A percentile compares a stretch with the other conserved stretches of the same genome.
phyloP scores from a whole-genome alignment of 805 yeast genomes.

The Candida ortonii region DNA sequence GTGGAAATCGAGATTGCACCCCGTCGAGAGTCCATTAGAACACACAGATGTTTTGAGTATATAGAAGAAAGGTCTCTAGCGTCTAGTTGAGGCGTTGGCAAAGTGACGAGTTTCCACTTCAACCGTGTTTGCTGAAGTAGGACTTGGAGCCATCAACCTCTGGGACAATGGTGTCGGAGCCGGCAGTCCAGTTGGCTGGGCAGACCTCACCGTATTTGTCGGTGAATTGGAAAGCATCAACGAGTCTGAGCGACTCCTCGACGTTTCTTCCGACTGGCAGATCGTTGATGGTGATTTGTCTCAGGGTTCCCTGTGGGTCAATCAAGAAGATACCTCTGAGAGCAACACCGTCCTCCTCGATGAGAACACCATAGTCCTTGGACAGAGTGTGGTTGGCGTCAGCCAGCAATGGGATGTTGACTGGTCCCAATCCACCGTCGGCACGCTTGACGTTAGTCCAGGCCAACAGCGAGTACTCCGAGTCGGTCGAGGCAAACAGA shows the following conservation, averaged over 20 bases:
- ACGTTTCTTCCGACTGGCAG: slow-evolving; percentile 99
- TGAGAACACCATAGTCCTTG: slow-evolving; percentile 94
- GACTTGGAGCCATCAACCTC: slow-evolving; percentile 74
- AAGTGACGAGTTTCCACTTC: too few species aligned
- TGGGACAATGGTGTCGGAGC: slow-evolving; percentile 89
- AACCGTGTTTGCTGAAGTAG: slow-evolving; percentile 59
- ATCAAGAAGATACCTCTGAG: slow-evolving; percentile 97
- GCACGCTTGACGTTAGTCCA: slow-evolving; percentile 97
- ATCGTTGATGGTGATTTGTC: slow-evolving; percentile 98
- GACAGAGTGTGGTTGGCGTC: slow-evolving; percentile 96
- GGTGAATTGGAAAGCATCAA: slow-evolving; percentile 99
- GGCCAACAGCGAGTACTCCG: slow-evolving; percentile 94
- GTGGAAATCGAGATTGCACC: too few species aligned
- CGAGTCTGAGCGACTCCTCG: slow-evolving; percentile 94
- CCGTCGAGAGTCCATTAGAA: too few species aligned
- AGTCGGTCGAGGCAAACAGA: slow-evolving; percentile 96
- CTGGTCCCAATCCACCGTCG: slow-evolving; percentile 97
- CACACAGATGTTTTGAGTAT: too few species aligned
- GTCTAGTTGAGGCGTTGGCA: slow-evolving; percentile 38
- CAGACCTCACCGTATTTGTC: slow-evolving; percentile 99
- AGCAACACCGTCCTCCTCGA: slow-evolving; percentile 95
- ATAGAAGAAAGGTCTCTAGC: too few species aligned
- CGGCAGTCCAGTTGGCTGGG: slow-evolving; percentile 99
- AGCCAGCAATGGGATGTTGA: slow-evolving; percentile 90
- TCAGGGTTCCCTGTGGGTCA: slow-evolving; percentile 90